Conservation (phyloP, 73 alveolate species). For the Paramecium sexaurelia region DNA sequence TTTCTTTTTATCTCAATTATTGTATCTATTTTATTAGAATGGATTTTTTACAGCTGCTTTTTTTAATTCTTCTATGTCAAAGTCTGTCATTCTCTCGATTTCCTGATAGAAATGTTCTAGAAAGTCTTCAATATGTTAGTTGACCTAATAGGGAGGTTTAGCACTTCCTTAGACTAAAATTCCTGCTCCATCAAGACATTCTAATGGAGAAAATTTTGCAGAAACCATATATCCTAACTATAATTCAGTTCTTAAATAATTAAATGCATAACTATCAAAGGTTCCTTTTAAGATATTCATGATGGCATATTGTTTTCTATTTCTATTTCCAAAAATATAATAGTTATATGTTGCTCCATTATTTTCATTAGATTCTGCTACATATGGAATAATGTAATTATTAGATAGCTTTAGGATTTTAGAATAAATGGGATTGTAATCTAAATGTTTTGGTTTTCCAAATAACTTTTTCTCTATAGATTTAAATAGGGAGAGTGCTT, state of each 20-base stretch:
- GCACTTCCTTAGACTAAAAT: conserved; percentile 2
- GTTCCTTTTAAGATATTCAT: background rate
- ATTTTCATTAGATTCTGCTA: background rate
- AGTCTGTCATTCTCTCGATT: background rate
- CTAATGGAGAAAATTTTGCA: background rate
- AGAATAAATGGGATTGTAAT: background rate
- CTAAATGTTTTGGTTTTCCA: conserved; percentile 36
- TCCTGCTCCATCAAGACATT: conserved; percentile 24
- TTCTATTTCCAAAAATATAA: conserved; percentile 18
- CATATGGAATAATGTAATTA: background rate
- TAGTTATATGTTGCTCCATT: conserved; percentile 35
- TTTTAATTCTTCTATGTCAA: background rate
- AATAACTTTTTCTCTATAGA: background rate
- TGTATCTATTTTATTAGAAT: background rate
- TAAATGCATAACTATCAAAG: background rate
- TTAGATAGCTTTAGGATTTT: background rate
- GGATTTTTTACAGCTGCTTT: background rate
- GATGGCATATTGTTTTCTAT: conserved; percentile 1
- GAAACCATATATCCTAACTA: background rate
- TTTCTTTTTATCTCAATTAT: conserved; percentile 6
- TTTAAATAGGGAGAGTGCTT: background rate
- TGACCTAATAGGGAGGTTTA: background rate
- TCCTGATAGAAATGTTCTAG: background rate
- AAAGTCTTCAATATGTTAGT: conserved; percentile 5
- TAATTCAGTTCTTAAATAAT: conserved; percentile 1